phyloP scores from a whole-genome alignment of 1,139 yeast genomes.

The Hanseniaspora sp. region DNA sequence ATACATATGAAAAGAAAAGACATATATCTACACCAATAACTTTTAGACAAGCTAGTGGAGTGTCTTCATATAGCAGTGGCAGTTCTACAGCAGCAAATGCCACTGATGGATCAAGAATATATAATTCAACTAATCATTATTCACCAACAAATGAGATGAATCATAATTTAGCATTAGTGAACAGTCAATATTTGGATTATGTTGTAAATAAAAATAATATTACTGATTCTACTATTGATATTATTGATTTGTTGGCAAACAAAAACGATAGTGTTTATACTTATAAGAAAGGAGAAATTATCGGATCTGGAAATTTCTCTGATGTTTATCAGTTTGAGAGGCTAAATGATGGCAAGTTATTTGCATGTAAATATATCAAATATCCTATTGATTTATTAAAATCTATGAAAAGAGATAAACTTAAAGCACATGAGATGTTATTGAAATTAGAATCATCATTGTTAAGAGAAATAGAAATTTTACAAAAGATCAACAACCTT shows the following conservation, averaged over 20 bases:
- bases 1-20: conserved; percentile 7
- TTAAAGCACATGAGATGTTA: conserved; percentile 30
- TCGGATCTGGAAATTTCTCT: conserved; percentile 52
- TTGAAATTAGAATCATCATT: conserved; percentile 57
- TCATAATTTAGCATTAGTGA: not conserved
- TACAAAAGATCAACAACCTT: conserved; percentile 29
- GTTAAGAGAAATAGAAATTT: conserved; percentile 60
- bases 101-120: not conserved
- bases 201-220: conserved; percentile 2
- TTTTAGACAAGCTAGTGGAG: conserved; percentile 1
- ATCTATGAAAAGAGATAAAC: conserved; percentile 20
- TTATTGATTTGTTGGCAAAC: not conserved
- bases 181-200: conserved; percentile 6
- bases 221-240: not conserved
- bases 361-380: conserved; percentile 32
- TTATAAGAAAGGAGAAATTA: conserved; percentile 1
- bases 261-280: not conserved
- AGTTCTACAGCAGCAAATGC: not conserved
- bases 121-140: conserved; percentile 11
- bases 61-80: not conserved
- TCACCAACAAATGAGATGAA: conserved; percentile 12
- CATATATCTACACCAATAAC: conserved; percentile 12
- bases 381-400: conserved; percentile 24
- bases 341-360: conserved; percentile 16
- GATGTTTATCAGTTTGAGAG: conserved; percentile 40